Evolutionary conservation across 1,139 yeast genomes (phyloP), one percentile per base, ranked within the genome.

Genomic region (Saccharomycopsis hybrid): DNA sequence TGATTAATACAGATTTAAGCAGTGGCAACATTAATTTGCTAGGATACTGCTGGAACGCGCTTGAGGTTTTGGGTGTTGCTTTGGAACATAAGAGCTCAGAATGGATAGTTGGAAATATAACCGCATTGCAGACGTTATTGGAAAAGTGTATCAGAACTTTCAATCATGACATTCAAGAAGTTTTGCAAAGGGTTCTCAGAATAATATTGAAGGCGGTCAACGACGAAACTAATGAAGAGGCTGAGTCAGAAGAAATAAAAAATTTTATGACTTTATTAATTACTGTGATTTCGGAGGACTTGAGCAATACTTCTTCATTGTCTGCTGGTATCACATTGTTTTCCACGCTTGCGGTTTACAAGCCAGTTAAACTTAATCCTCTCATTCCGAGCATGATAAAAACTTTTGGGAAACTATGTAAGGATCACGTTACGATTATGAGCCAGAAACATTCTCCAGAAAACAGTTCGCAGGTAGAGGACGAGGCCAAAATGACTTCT

Each of bases 251-350:
- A 45, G 80, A 76, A 37, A 78, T 78, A 1, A 80, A 78, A 56
- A 70, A 73, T 3, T 88, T 90, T 61, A 68, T 86, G 50, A 67
- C 74, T 2, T 70, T 82, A 47, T 67, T 92, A 49, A 77, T 79
- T 2, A 71, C 81, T 7, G 84, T 88, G 3, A 82, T 90, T 35
- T 78, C 87, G 5, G 96, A 90, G 59, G 96, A 90, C 64, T 71
- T 94, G 46, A 83, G 83, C 46, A 81, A 82, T 60, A 82, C 85
- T n/a, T 82, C 94, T 0, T 52, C 77, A 76, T 30, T 86, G 47
- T 90, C 95, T 24, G 95, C 97, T 5, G 96, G 97, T 57, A 90
- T 90, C 1, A 83, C 90, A 24, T 70, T 92, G 46, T 82, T 94
- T 1, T 84, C 94, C 83, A 85, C 95, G 0, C 69, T 90, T 52